Evolutionary conservation across 805 yeast genomes (phyloP).

Genomic region (Yarrowia sp.): DNA sequence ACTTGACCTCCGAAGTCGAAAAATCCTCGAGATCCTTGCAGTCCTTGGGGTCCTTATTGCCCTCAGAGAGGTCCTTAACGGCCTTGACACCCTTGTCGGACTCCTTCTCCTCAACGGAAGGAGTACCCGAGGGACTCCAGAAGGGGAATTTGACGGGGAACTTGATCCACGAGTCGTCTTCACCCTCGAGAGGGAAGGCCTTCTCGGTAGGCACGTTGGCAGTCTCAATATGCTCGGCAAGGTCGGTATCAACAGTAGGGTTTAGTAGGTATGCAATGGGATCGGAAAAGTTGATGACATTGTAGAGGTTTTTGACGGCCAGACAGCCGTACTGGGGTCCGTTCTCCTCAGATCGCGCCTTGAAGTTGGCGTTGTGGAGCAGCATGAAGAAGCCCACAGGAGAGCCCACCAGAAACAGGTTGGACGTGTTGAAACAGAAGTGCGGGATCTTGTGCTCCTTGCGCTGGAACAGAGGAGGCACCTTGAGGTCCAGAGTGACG

Average conservation of each 20-base stretch:
- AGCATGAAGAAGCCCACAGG: slow-evolving; percentile 75
- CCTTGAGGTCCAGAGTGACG: slow-evolving; percentile 13
- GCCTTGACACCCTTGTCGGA: neutral
- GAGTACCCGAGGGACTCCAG: slow-evolving; percentile 18
- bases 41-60: neutral
- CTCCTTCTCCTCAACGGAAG: neutral
- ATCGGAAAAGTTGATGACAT: slow-evolving; percentile 85
- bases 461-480: slow-evolving; percentile 5
- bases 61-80: neutral
- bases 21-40: neutral
- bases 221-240: slow-evolving; percentile 35
- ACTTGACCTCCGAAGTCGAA: neutral
- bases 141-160: slow-evolving; percentile 23
- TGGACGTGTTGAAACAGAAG: slow-evolving; percentile 68
- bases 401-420: slow-evolving; percentile 78
- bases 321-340: slow-evolving; percentile 47
- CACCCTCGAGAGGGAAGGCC: slow-evolving; percentile 27
- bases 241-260: slow-evolving; percentile 59
- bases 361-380: slow-evolving; percentile 35
- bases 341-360: slow-evolving; percentile 34
- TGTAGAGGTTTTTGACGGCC: slow-evolving; percentile 68
- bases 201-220: slow-evolving; percentile 35
- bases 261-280: slow-evolving; percentile 88
- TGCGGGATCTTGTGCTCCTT: slow-evolving; percentile 38
- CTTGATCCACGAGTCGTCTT: slow-evolving; percentile 23